Evolutionary conservation across 23 red algal genomes (phyloP), one percentile per base, ranked within the genome.

Genomic region (Cyanidiococcus yangmingshanensis): DNA sequence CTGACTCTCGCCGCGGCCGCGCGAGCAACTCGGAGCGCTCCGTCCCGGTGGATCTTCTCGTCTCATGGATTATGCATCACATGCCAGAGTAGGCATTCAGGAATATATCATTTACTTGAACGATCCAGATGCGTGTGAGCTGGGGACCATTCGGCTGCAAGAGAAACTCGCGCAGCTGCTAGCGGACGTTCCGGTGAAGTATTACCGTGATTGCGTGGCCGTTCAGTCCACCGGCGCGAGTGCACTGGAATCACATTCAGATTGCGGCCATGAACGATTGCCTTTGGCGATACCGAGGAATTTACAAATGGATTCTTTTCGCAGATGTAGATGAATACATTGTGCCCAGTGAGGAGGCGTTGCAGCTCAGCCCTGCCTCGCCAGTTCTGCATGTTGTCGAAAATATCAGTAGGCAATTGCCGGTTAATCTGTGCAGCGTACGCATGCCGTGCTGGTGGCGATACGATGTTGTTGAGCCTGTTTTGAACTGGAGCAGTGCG

Each of bases 261-360:
- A 54, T 54, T 54, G 45, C 45, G 21, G 45, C 45, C 45, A 54
- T 54, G 45, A 54, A 54, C 45, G 45, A 54, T 54, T 54, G 45
- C 21, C 21, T 54, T 7, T 54, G 45, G 45, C 45, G 45, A 21
- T 15, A 54, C 21, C 45, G 45, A 7, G 45, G 45, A 7, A 54
- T 54, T 15, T 54, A 15, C 45, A 54, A 54, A 54, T 54, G 45
- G 45, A 54, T 54, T 54, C 45, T 54, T 54, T 54, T 54, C 45
- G 45, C 45, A 54, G 45, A 54, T 54, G 45, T 54, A 21, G 45
- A 54, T 21, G 45, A 54, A 21, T 54, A 54, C 45, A 54, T 54
- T 21, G 45, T 54, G 7, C 45, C 45, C 12, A 54, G 45, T 21
- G 45, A 54, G 21, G 21, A 54, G 7, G 45, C 45, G 45, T 21